Evolutionary conservation across 139 green algal species (phyloP).

Genomic region (Tetratostichococcus sp.): DNA sequence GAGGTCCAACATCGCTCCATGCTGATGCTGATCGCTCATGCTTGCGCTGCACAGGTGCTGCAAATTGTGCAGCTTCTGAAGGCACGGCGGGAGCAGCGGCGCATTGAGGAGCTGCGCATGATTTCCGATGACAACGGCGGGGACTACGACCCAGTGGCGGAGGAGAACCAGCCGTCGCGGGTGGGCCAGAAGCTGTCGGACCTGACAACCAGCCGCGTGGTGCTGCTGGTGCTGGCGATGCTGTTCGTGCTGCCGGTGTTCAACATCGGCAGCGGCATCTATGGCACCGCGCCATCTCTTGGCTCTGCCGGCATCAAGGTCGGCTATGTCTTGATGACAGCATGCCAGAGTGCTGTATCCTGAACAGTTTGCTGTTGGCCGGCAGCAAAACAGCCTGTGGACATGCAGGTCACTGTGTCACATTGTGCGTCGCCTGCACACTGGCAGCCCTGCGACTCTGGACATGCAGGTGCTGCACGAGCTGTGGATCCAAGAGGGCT

Average conservation of each 20-base stretch:
- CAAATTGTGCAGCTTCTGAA: neutral
- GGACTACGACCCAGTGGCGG: neutral
- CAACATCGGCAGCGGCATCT: constrained; percentile 64
- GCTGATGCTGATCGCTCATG: too few relatives aligned
- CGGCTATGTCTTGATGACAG: neutral
- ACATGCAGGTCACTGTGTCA: too few relatives aligned
- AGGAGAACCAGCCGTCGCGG: constrained; percentile 24
- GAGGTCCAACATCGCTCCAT: too few relatives aligned
- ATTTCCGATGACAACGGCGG: neutral
- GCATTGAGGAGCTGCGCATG: neutral
- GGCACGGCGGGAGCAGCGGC: neutral
- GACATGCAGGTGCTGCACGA: constrained; percentile 76
- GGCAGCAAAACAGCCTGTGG: too few relatives aligned
- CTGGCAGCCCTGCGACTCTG: too few relatives aligned
- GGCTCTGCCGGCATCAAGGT: constrained; percentile 41
- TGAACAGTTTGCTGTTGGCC: too few relatives aligned
- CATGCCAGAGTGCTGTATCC: too few relatives aligned
- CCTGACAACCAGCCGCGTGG: constrained; percentile 79
- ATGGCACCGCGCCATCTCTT: constrained; percentile 46
- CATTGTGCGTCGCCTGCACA: too few relatives aligned
- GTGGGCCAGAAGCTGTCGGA: constrained; percentile 90
- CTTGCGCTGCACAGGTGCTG: too few relatives aligned
- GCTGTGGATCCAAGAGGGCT: constrained; percentile 36
- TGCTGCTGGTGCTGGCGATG: constrained; percentile 71
- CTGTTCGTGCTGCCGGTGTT: constrained; percentile 84